Base-by-base conservation (phyloP, 371 early-diverging fungal species). In the Pancytospora philotis region DNA sequence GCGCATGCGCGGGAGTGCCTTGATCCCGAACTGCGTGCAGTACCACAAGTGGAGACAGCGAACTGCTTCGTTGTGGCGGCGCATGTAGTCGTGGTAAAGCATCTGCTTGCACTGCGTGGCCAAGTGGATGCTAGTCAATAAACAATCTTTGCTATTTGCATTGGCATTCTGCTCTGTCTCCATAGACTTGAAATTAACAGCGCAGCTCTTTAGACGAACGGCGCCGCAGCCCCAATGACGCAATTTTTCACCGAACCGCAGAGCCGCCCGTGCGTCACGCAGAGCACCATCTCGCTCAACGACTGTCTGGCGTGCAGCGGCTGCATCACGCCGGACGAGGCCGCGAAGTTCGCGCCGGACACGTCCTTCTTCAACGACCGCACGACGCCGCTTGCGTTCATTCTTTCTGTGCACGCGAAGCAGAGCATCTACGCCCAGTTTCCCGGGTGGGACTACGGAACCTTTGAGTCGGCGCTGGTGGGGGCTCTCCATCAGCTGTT, bases 241-340 rank as follows among this genome's bases (percentile, higher is more conserved):
- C 27, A 34, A 53, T 39, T 58, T 65, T 38, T 74, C 51, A 51
- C 30, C 22, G 48, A 64, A 68, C 50, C 72, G 72, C 37, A 37
- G 69, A 68, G 73, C 73, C 28, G 69, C 68, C 75, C 75, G 69
- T 53, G 65, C 67, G 48, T 64, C 36, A 50, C 49, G 22, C 64
- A 62, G 62, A 32, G 48, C 16, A 49, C 1, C 8, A 53, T 72
- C 10, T 61, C 61, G 22, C 32, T 77, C 36, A 56, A 56, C 19
- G 77, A 77, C 52, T 77, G 77, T 39, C 61, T 77, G 27, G 77
- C 77, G 31, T 77, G 77, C 57, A 72, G 73, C n/a, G 71, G 75
- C 3, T 77, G 77, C 53, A 51, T 74, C 38, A 37, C 77, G 28
- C 35, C 55, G 34, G 68, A 73, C 38, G 76, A 75, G 49, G 36